Evolutionary conservation across 2,329 filamentous ascomycete species (phyloP), one percentile per base, ranked within the genome.

Genomic region (Cordyceps sp.): DNA sequence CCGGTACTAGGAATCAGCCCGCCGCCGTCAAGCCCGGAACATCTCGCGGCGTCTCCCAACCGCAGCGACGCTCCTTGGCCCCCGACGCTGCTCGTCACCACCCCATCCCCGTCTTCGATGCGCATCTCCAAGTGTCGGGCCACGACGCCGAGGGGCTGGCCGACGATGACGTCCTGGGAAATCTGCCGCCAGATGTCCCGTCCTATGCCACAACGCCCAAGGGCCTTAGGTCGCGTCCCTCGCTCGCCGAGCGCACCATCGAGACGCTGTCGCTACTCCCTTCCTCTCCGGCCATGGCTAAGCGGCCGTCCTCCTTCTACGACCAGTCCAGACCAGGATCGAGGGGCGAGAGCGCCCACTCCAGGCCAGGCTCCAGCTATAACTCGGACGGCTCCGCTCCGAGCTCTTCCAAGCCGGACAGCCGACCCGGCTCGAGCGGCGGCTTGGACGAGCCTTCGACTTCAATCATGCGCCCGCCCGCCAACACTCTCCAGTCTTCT

Each of bases 161-260:
- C n/a, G n/a, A n/a, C n/a, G n/a, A 39, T 13, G 37, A 43, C 20
- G 16, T 29, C 5, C 30, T 24, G 36, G 20, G 12, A 17, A 18
- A 9, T 16, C 13, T n/a, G 5, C 20, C 31, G 2, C 15, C 8
- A 12, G 20, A 20, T 13, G 17, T 10, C 6, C 16, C 27, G 13
- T 33, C 37, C 4, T 36, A 27, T 33, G 36, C 43, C 9, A 16
- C 26, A 8, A 34, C 44, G 31, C 42, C 42, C 36, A 39, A 42
- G 29, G 36, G 46, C 36, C 3, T 41, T 20, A 38, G 36, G 17
- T 52, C 52, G 21, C 46, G 57, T 33, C 62, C 69, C 32, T 86
- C 82, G 0, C 61, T 94, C 4, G 74, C 79, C 1, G 86, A 94
- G 44, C 66, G 88, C 36, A 92, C 86, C 1, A 76, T 93, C 26